These are phyloP conservation scores for Ceratocystis colombiana DNA, from an alignment of 2,329 filamentous ascomycete genomes.

Conservation along the genomic window DNA sequence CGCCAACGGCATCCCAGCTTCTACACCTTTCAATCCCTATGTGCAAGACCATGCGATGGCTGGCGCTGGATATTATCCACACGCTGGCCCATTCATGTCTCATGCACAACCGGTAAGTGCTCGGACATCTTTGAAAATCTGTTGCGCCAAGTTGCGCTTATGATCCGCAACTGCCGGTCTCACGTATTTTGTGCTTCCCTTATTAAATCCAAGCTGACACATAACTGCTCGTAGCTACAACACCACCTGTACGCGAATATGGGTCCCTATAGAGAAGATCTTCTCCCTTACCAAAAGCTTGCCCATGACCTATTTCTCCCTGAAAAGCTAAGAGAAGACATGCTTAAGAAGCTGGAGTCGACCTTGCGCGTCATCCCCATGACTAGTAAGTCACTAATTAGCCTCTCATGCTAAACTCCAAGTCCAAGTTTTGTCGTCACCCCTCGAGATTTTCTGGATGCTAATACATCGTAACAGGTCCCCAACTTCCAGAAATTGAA, in stretches of 20 bases:
- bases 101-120: conserved; percentile 50
- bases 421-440: too few relatives aligned
- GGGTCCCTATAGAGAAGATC: conserved; percentile 69
- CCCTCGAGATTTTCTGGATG: neutral
- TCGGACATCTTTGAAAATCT: neutral
- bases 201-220: neutral
- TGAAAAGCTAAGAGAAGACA: conserved; percentile 74
- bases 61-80: conserved; percentile 56
- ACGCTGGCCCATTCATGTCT: conserved; percentile 43
- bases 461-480: conserved; percentile 30
- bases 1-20: conserved; percentile 39
- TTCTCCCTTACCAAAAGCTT: conserved; percentile 74
- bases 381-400: conserved; percentile 31
- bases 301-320: conserved; percentile 88
- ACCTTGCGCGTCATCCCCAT: conserved; percentile 75
- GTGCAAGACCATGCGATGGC: conserved; percentile 57
- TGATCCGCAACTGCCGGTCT: too few relatives aligned
- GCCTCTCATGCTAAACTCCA: too few relatives aligned
- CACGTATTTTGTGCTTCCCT: neutral
- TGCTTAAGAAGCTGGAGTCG: conserved; percentile 81
- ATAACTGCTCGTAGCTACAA: conserved; percentile 47
- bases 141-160: neutral
- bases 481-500: conserved; percentile 68
- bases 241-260: conserved; percentile 90
- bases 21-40: conserved; percentile 61